Evolutionary conservation across 495 filamentous ascomycete genomes (phyloP), one percentile per base, ranked within the genome.

Genomic region (Achaetomiella virescens): DNA sequence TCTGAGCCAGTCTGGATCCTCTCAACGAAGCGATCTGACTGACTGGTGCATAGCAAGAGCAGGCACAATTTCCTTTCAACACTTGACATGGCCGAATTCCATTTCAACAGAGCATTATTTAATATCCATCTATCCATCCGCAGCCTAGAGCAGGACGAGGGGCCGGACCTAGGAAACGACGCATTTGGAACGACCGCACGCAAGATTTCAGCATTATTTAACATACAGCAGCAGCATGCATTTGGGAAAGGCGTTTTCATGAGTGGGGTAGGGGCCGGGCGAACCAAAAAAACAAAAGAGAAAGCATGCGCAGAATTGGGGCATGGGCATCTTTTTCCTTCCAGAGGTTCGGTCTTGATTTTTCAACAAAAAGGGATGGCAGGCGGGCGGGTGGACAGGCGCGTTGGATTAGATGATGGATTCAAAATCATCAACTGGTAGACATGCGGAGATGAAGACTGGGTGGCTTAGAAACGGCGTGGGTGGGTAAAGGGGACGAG

Each of bases 291-390:
- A 33, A 54, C 14, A 44, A 38, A 47, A 43, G n/a, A 42, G 15
- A 36, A 48, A 21, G 45, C 44, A n/a, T n/a, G 50, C 31, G 58
- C 55, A 36, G 14, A 7, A 54, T 9, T 37, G 51, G 57, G 40
- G 37, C 45, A 56, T 48, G 38, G 54, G 29, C 58, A 52, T 55
- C 55, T 58, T 25, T 10, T 31, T 9, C 9, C 27, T 31, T 2
- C 33, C n/a, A 18, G 11, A 6, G 38, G 45, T 25, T 37, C 31
- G 54, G 48, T 58, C 52, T 57, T 65, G 62, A 49, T 68, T 68
- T 70, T 70, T 68, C 63, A 70, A 66, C 63, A 70, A 70, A 70
- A 70, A 66, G 31, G 36, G 44, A 46, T 52, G 43, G 38, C 29
- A 29, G 12, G 12, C 7, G 12, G 41, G 49, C 31, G 35, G 48